These are phyloP conservation scores for Ceratocystis colombiana DNA, from an alignment of 2,329 filamentous ascomycete species.

Conservation along the genomic window DNA sequence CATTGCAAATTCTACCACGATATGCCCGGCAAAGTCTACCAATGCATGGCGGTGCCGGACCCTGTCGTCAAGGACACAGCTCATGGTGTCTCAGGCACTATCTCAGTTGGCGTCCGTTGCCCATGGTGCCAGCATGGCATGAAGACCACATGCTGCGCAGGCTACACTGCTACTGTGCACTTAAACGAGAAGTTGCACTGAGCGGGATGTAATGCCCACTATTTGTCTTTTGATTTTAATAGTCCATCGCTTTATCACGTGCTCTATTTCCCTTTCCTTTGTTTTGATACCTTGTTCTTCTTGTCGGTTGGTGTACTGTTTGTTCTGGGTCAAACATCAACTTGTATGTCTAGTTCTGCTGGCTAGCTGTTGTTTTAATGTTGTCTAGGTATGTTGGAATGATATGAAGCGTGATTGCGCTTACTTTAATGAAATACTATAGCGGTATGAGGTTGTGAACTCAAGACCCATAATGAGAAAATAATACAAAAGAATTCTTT, in stretches of 20 bases:
- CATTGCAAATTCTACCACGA: constrained; percentile 55
- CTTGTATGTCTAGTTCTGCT: background rate
- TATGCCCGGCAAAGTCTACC: constrained; percentile 54
- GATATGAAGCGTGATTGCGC: background rate
- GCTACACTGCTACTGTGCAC: constrained; percentile 56
- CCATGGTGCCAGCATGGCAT: constrained; percentile 65
- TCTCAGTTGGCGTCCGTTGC: constrained; percentile 55
- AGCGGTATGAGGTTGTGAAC: background rate
- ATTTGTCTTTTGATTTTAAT: background rate
- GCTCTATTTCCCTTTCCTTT: background rate
- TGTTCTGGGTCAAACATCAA: background rate
- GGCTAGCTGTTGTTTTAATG: constrained; percentile 1
- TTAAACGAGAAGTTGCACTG: constrained; percentile 53
- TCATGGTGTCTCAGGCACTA: constrained; percentile 45
- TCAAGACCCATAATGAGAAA: background rate
- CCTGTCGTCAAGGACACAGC: constrained; percentile 43
- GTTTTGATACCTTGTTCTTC: constrained; percentile 12
- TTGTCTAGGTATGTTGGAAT: background rate
- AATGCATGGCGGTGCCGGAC: constrained; percentile 53
- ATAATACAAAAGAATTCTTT: background rate
- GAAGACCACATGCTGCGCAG: constrained; percentile 58
- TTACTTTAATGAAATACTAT: background rate
- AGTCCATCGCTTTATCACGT: background rate
- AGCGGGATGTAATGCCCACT: background rate
- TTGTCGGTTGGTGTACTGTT: background rate